Evolutionary conservation across 768 basidiomycete genomes (phyloP).

Genomic region (Tephrocybe sp.): DNA sequence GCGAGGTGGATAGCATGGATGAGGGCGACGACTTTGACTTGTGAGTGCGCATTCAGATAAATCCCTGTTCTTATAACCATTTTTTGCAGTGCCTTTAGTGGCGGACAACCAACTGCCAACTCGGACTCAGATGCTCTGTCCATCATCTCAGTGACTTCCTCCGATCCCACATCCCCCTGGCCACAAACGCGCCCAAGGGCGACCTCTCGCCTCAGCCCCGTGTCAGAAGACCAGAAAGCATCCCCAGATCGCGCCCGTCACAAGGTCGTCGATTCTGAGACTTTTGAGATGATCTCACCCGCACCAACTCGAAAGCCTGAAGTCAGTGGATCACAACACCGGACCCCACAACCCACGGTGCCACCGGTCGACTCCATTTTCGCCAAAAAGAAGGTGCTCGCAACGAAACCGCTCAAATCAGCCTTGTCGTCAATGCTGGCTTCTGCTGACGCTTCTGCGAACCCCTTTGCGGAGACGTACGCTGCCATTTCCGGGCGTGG

Average conservation of each 20-base stretch:
- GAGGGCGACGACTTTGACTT: conserved; percentile 81
- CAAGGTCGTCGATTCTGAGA: conserved; percentile 28
- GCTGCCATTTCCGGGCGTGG: conserved; percentile 81
- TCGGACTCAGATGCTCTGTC: conserved; percentile 69
- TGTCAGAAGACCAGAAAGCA: conserved; percentile 50
- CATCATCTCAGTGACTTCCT: conserved; percentile 56
- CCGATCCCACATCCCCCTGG: conserved; percentile 49
- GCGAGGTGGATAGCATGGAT: conserved; percentile 51
- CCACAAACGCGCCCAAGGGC: conserved; percentile 40
- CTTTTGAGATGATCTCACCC: conserved; percentile 59
- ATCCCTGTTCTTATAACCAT: not conserved
- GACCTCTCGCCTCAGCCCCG: conserved; percentile 53
- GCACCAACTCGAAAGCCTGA: conserved; percentile 23
- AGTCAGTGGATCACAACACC: conserved; percentile 8
- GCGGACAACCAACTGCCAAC: conserved; percentile 49
- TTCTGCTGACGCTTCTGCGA: conserved; percentile 61
- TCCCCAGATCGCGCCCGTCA: conserved; percentile 16
- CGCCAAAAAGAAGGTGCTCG: conserved; percentile 47
- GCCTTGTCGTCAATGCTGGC: conserved; percentile 76
- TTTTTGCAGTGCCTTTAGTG: conserved; percentile 62
- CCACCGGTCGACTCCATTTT: conserved; percentile 42
- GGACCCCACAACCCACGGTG: conserved; percentile 18
- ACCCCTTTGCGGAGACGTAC: conserved; percentile 89
- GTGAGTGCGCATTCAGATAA: conserved; percentile 39
- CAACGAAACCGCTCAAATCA: conserved; percentile 50